A percentile compares a stretch with the other conserved stretches of the same genome.
Evolutionary conservation across 73 alveolate genomes (phyloP).

Genomic region (Tetrahymena malaccensis): DNA sequence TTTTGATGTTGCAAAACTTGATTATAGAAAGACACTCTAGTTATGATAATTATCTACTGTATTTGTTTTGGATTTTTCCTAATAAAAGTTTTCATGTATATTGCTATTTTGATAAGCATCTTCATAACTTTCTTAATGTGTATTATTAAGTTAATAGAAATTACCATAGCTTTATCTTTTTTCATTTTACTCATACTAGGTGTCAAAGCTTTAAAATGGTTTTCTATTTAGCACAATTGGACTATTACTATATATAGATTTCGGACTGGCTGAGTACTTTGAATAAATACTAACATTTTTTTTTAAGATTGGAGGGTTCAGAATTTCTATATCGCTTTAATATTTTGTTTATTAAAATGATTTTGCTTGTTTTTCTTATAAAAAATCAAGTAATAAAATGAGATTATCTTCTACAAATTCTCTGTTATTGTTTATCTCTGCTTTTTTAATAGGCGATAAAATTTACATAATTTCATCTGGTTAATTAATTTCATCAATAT

Average conservation of each 20-base stretch:
- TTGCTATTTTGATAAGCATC: too few relatives aligned
- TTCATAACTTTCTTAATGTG: neutral
- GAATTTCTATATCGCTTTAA: neutral
- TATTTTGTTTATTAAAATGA: too few relatives aligned
- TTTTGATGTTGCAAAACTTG: neutral
- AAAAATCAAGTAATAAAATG: neutral
- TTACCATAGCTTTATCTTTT: neutral
- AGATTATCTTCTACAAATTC: neutral
- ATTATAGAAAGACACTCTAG: neutral
- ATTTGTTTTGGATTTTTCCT: neutral
- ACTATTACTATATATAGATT: neutral
- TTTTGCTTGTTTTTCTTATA: neutral
- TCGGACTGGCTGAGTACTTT: neutral
- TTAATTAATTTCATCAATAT: neutral
- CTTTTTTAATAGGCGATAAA: neutral
- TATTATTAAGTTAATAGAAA: too few relatives aligned
- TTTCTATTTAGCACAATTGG: neutral
- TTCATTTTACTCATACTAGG: neutral
- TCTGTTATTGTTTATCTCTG: neutral
- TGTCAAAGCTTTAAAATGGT: neutral
- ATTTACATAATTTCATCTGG: neutral
- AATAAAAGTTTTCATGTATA: neutral
- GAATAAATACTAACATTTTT: neutral
- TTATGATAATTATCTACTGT: neutral
- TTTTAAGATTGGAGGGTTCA: neutral